These are phyloP conservation scores for Paramarasmius palmivorus DNA, from an alignment of 1,284 basidiomycete genomes.

Conservation along the genomic window DNA sequence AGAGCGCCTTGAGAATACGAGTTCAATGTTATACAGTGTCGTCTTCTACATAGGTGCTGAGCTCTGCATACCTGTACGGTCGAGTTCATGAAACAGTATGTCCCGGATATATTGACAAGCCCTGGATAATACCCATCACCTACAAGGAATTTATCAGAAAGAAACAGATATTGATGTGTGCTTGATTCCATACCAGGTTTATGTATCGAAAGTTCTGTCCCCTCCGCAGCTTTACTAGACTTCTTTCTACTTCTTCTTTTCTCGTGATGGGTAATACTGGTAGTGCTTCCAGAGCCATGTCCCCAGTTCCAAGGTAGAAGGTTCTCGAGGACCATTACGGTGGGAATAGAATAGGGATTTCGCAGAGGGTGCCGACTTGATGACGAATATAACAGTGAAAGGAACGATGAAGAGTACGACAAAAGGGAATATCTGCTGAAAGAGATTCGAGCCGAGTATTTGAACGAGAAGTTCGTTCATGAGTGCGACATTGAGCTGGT, in stretches of 20 bases:
- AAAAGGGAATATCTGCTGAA: constrained; percentile 58
- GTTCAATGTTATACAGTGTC: not conserved
- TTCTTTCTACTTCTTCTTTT: constrained; percentile 36
- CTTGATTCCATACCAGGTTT: not conserved
- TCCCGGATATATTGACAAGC: constrained; percentile 91
- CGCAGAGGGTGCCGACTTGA: constrained; percentile 28
- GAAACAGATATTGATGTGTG: not conserved
- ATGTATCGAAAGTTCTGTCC: not conserved
- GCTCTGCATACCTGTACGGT: constrained; percentile 71
- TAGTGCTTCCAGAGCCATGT: constrained; percentile 21
- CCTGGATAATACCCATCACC: constrained; percentile 71
- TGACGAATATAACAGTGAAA: constrained; percentile 44
- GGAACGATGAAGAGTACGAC: constrained; percentile 54
- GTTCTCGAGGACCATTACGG: constrained; percentile 58
- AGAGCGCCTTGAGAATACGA: constrained; percentile 60
- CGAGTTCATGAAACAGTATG: constrained; percentile 94
- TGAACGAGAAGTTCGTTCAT: constrained; percentile 7
- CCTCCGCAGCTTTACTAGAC: not conserved
- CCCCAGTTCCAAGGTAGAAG: constrained; percentile 65
- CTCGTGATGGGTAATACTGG: constrained; percentile 24
- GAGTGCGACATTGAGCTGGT: constrained; percentile 1
- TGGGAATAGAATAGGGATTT: constrained; percentile 31
- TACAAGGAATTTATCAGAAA: not conserved
- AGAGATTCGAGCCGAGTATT: constrained; percentile 10
- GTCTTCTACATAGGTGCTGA: constrained; percentile 2